Evolutionary conservation across 257 asterid species (phyloP).

Genomic region (Schizonepeta tenuifolia): DNA sequence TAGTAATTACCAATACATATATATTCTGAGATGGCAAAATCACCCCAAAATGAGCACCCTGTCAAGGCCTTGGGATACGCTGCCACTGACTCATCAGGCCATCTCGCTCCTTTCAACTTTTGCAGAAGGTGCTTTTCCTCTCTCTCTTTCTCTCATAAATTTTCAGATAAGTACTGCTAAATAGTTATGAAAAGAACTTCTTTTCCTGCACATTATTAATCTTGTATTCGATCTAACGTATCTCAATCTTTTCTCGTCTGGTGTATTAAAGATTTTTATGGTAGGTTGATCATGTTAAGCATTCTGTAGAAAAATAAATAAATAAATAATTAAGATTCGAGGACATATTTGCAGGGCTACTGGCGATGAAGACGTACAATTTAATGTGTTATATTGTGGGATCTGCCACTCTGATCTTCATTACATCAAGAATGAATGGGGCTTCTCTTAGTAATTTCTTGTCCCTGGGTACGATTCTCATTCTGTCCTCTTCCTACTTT

Average conservation of each 20-base stretch:
- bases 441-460: conserved; percentile 40
- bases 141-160: no score
- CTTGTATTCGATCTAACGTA: no score
- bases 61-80: conserved; percentile 57
- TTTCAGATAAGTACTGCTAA: no score
- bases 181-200: no score
- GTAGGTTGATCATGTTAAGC: no score
- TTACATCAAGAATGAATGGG: conserved; percentile 47
- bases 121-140: conserved; percentile 47
- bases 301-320: no score
- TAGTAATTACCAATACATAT: no score
- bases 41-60: conserved; percentile 39
- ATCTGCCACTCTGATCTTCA: conserved; percentile 61
- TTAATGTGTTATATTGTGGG: conserved; percentile 53
- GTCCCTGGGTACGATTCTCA: conserved; percentile 42
- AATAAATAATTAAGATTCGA: no score
- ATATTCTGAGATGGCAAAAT: conserved; percentile 39
- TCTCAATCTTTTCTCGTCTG: no score
- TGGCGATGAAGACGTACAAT: conserved; percentile 49
- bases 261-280: no score
- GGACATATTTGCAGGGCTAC: conserved; percentile 35
- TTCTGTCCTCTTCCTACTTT: background rate
- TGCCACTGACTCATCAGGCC: conserved; percentile 49
- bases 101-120: conserved; percentile 55
- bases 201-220: no score